These are phyloP conservation scores for Kwoniella botswanensis DNA, from an alignment of 768 basidiomycete species.

Conservation along the genomic window DNA sequence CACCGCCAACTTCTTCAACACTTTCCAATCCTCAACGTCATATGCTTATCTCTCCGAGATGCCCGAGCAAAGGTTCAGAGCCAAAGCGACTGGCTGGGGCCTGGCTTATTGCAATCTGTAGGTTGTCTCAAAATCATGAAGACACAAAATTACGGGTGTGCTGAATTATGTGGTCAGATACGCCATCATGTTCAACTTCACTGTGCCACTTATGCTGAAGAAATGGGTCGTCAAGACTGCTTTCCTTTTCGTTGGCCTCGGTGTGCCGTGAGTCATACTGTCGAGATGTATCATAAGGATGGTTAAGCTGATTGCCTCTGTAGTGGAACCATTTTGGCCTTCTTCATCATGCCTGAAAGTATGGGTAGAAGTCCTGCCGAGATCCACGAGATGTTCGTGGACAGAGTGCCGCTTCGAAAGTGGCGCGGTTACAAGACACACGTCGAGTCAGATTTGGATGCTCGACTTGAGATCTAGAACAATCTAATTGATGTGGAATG, in stretches of 20 bases:
- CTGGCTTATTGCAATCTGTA: constrained; percentile 28
- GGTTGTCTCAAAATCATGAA: background rate
- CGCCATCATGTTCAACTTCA: constrained; percentile 31
- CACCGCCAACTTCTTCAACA: constrained; percentile 33
- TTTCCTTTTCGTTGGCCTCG: constrained; percentile 28
- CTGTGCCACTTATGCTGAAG: constrained; percentile 32
- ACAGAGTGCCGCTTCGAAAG: constrained; percentile 23
- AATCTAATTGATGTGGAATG: too few species aligned
- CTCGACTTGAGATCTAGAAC: background rate
- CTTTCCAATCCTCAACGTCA: constrained; percentile 26
- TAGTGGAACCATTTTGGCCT: constrained; percentile 28
- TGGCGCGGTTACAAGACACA: constrained; percentile 29
- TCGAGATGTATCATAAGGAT: background rate
- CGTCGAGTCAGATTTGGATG: constrained; percentile 29
- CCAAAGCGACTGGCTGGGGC: constrained; percentile 28
- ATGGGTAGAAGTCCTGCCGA: constrained; percentile 27
- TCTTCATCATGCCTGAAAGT: constrained; percentile 35
- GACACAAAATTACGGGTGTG: background rate
- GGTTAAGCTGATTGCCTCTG: background rate
- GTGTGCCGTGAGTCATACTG: constrained; percentile 19
- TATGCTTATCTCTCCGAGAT: constrained; percentile 28
- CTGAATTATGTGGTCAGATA: constrained; percentile 5
- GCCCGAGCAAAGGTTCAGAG: constrained; percentile 26
- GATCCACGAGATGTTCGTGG: constrained; percentile 35
- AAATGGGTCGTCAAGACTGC: constrained; percentile 30